Percentiles rank a stretch among this genome's conserved stretches.
Conservation (phyloP, 73 alveolate species). For the Tetrahymena malaccensis region DNA sequence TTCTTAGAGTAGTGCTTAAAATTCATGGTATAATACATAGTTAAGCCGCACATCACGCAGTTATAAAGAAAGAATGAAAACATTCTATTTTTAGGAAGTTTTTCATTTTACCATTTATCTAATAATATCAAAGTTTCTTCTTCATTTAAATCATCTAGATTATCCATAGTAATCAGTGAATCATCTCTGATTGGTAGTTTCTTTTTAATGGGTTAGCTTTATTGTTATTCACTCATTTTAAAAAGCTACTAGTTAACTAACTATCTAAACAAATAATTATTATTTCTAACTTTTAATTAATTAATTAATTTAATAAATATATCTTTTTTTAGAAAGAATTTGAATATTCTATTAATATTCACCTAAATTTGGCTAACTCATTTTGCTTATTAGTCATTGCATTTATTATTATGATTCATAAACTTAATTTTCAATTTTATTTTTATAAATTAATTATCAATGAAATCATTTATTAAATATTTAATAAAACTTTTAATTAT, state of each 20-base stretch:
- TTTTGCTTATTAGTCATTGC: background rate
- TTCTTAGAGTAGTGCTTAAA: conserved; percentile 21
- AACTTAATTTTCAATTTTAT: too few relatives aligned
- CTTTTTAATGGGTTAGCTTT: background rate
- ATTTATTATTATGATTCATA: too few relatives aligned
- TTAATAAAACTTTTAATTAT: too few relatives aligned
- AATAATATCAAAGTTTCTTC: conserved; percentile 10
- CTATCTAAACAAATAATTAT: too few relatives aligned
- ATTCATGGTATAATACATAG: conserved; percentile 29
- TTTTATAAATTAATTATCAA: too few relatives aligned
- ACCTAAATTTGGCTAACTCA: background rate
- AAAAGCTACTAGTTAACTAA: background rate
- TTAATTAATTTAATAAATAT: background rate
- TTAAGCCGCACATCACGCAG: background rate
- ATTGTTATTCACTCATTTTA: background rate
- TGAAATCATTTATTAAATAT: too few relatives aligned
- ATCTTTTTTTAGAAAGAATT: background rate
- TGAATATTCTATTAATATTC: background rate
- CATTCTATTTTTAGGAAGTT: conserved; percentile 15
- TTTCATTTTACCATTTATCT: conserved; percentile 13
- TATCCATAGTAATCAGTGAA: conserved; percentile 15
- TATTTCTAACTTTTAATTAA: background rate
- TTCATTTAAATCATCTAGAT: conserved; percentile 30
- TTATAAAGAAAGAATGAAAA: background rate
- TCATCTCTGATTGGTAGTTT: conserved; percentile 7